Evolutionary conservation across 1,284 basidiomycete genomes (phyloP), one percentile per base, ranked within the genome.

Genomic region (Trichosporon sp.): DNA sequence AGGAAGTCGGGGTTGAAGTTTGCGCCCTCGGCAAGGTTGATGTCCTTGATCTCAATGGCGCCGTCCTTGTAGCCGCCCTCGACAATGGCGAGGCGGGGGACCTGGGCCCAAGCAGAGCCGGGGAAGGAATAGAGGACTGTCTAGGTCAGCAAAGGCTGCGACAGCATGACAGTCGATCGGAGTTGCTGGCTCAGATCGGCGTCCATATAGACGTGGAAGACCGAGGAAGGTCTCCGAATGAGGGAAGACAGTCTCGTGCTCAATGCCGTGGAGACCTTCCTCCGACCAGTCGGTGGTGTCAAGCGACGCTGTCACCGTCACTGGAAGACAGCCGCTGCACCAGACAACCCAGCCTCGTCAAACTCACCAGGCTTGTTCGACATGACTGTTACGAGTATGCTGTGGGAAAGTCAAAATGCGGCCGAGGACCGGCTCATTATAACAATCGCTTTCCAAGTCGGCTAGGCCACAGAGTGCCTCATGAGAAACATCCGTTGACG

Each of bases 1-100:
- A 88, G 70, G 76, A 85, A 87, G 8, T 81, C 78, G 10, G 87
- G 86, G 36, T 80, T 78, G 69, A 89, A 88, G 78, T 89, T 89
- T 67, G 83, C 84, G 36, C 86, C 87, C 64, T 75, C 71, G 52
- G 70, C 70, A 32, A 77, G 74, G 68, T 72, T 70, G 69, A 76
- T 70, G 8, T 56, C 44, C 32, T 70, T 65, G 62, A 65, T 69
- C 65, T 76, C 70, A 56, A 77, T 61, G 56, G 73, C 73, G 44
- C 69, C 69, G 23, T 60, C 64, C 37, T 72, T 65, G 60, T 70
- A 74, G 9, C 75, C 77, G 27, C 69, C 63, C 67, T 80, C 78
- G 46, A 65, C 58, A 32, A 78, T 69, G 36, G 77, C 77, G 52
- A 79, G 69, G 69, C 74, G 74, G 34, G 78, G 78, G 9, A 71